Evolutionary conservation across 371 early-diverging fungal species (phyloP), one percentile per base, ranked within the genome.

Genomic region (Catenaria anguillulae): DNA sequence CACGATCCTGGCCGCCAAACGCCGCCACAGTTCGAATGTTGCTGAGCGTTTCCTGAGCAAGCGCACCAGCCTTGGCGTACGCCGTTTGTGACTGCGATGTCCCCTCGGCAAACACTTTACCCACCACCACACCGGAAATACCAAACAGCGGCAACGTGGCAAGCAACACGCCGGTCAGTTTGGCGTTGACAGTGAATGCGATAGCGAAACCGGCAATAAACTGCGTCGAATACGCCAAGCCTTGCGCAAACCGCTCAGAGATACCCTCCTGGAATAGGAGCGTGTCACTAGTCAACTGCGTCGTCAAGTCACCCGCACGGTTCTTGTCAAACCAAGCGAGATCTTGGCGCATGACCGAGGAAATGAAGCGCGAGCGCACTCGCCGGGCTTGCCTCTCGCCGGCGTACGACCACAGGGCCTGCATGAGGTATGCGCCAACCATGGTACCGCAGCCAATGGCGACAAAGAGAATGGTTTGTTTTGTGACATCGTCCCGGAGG

Each of bases 271-370:
- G 86, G 26, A 87, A 94, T 56, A 94, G 93, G 17, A 75, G 84
- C 35, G 64, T 93, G 33, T 92, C 92, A 4, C 92, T 92, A 26
- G 71, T 70, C 35, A 79, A 61, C 15, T 75, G 65, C 17, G 73
- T 73, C 3, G 75, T 73, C 60, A 79, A 60, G 45, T 69, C 72
- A 8, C 82, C 81, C 13, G 73, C 70, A 23, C 60, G 63, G 8
- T 65, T 66, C 31, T 55, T 75, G 65, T 98, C 98, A 66, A 92
- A 94, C 88, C 89, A 98, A 26, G 81, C 84, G 63, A 92, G 79
- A 33, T 97, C 89, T 69, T 97, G 95, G 42, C 89, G 82, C 48
- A 98, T 73, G 48, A 91, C 79, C 1, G 93, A 75, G 46, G 74
- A 77, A 24, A 92, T 83, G 60, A 87, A 89, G 21, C 56, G 60